A percentile compares a stretch with the other conserved stretches of the same genome.
These are phyloP conservation scores for Diplogelasinospora grovesii DNA, from an alignment of 495 filamentous ascomycete genomes.

Conservation along the genomic window DNA sequence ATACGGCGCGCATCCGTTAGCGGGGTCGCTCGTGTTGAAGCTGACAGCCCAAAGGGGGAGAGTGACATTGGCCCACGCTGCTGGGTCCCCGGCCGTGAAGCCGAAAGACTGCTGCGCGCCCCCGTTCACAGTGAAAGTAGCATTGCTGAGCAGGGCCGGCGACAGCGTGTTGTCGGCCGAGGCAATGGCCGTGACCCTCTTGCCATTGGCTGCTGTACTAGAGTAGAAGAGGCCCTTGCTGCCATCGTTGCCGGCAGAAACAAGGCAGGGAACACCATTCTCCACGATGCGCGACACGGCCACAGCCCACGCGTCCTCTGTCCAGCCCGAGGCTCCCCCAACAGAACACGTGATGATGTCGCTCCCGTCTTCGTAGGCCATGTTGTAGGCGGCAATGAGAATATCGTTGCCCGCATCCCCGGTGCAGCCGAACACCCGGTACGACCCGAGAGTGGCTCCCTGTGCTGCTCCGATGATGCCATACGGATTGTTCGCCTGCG, in stretches of 20 bases:
- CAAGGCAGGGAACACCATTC: conserved; percentile 46
- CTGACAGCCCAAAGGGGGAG: conserved; percentile 46
- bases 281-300: conserved; percentile 50
- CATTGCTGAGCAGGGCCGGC: conserved; percentile 34
- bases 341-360: conserved; percentile 57
- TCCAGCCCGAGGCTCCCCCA: conserved; percentile 49
- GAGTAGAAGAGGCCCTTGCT: conserved; percentile 46
- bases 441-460: conserved; percentile 48
- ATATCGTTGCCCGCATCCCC: conserved; percentile 44
- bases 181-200: conserved; percentile 43
- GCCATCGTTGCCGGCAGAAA: conserved; percentile 52
- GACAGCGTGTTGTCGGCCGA: conserved; percentile 44
- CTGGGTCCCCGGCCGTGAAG: conserved; percentile 34
- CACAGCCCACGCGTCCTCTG: conserved; percentile 48
- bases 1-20: conserved; percentile 39
- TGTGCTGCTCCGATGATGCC: conserved; percentile 50
- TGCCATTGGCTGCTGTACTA: conserved; percentile 47
- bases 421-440: conserved; percentile 48
- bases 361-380: conserved; percentile 50
- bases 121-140: conserved; percentile 25
- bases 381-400: conserved; percentile 49
- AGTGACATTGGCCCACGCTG: conserved; percentile 30
- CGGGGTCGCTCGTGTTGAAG: conserved; percentile 40
- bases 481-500: conserved; percentile 39
- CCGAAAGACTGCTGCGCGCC: conserved; percentile 25